Base-by-base conservation (phyloP, 768 basidiomycete species). In the Hygrophorus pudorinus region DNA sequence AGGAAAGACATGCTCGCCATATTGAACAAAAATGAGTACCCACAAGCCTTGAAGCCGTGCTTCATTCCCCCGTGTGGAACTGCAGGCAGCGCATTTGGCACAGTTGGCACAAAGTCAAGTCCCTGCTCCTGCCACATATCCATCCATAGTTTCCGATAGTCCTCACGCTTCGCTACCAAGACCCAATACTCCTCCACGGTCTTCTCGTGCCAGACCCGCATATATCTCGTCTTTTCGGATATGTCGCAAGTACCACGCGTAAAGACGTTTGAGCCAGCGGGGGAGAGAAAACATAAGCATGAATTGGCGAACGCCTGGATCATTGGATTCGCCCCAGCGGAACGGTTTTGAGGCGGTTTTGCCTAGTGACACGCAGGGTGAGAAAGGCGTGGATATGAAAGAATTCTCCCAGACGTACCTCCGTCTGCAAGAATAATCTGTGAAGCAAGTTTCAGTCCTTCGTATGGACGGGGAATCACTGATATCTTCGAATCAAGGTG, bases 21-120 rank as follows among this genome's bases (percentile, higher is more conserved):
- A 48, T 82, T 81, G 55, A 77, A 84, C 33, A 82, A 47, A 47
- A 79, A 72, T 0, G 76, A 76, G 55, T 82, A 82, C 3, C 71
- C 72, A 42, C 76, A 76, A 1, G 73, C 64, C 46, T 65, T 68
- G 56, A 68, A 72, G 10, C 71, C 70, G 18, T 71, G 63, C 45
- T 66, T 71, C 73, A 71, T 74, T 0, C 73, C 73, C 1, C 64
- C 58, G 48, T 76, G 72, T 4, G 73, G 73, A 2, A 77, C 64
- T 1, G 78, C 78, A 13, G 78, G 74, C 27, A 73, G 55, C 24
- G 73, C 65, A 55, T 78, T 75, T 4, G 75, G 78, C 8, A 75
- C 78, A 2, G 70, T 81, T 42, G 80, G 58, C 16, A 81, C 62
- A 56, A 78, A 82, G 57, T 85, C 81, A 3, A 84, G 59, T 4